Conservation (phyloP, 345 rosid genomes). For the Carallia pectinifolia region DNA sequence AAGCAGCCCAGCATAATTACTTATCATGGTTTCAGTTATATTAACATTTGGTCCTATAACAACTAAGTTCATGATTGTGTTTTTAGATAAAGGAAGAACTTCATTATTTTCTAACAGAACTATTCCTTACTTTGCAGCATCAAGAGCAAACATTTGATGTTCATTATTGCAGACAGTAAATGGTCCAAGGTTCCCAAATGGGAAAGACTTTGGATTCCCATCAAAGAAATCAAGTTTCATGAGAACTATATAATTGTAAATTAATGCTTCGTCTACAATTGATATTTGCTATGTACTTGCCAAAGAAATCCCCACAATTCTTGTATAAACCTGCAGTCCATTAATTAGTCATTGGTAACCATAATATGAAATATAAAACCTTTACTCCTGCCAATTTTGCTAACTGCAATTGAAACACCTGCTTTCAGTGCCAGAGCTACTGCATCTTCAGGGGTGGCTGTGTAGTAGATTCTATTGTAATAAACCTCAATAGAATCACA, state of each 20-base stretch:
- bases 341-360: no score
- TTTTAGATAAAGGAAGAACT: no score
- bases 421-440: conserved; percentile 33
- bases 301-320: conserved; percentile 45
- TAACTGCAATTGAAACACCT: not conserved
- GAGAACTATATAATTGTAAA: conserved; percentile 38
- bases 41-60: no score
- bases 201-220: no score
- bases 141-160: no score
- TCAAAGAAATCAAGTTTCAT: conserved; percentile 48
- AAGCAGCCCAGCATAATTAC: no score
- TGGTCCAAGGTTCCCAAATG: no score
- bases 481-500: conserved; percentile 22
- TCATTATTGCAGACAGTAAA: no score
- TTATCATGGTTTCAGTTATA: no score
- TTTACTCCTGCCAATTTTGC: conserved; percentile 20
- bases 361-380: not conserved
- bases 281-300: conserved; percentile 39
- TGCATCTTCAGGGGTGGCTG: conserved; percentile 23
- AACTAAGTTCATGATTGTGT: no score
- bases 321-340: conserved; percentile 39
- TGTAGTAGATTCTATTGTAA: conserved; percentile 3
- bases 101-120: no score
- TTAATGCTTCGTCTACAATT: conserved; percentile 38
- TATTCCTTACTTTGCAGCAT: no score